phyloP scores from a whole-genome alignment of 495 filamentous ascomycete species.

The Tuber indicum region DNA sequence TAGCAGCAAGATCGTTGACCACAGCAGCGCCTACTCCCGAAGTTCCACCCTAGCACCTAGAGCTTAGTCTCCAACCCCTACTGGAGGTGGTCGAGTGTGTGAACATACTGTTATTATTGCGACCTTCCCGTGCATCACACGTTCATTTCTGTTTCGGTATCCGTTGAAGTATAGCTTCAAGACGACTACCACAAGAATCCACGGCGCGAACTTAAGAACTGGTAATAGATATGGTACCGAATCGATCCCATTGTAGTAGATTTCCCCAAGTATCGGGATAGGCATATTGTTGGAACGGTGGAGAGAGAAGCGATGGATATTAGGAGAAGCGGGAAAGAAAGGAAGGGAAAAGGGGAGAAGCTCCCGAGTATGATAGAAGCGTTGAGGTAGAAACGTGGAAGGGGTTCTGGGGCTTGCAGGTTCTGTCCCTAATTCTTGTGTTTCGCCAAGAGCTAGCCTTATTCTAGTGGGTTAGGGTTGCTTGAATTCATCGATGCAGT shows the following conservation, averaged over 20 bases:
- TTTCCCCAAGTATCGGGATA: conserved; percentile 61
- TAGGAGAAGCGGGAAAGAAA: conserved; percentile 13
- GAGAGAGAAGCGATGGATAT: conserved; percentile 4
- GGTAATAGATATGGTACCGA: conserved; percentile 60
- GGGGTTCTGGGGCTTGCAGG: not conserved
- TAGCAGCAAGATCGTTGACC: conserved; percentile 63
- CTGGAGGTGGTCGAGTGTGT: not conserved
- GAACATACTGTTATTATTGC: conserved; percentile 74
- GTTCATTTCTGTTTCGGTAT: conserved; percentile 65
- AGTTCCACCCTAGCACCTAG: conserved; percentile 64
- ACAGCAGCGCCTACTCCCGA: conserved; percentile 82
- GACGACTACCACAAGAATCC: conserved; percentile 54
- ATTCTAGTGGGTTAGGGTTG: not conserved
- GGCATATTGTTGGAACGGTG: conserved; percentile 57
- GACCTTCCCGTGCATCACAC: conserved; percentile 85
- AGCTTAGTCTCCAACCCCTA: conserved; percentile 18
- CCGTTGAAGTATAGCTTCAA: conserved; percentile 76
- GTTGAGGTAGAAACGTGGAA: conserved; percentile 4
- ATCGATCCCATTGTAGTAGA: conserved; percentile 56
- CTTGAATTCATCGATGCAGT: not conserved
- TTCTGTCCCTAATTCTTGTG: not conserved
- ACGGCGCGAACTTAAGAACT: conserved; percentile 55
- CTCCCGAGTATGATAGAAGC: not conserved
- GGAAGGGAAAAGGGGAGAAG: conserved; percentile 14
- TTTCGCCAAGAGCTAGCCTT: not conserved